Conservation (phyloP, 2,329 filamentous ascomycete species). For the Coniochaeta sp. region DNA sequence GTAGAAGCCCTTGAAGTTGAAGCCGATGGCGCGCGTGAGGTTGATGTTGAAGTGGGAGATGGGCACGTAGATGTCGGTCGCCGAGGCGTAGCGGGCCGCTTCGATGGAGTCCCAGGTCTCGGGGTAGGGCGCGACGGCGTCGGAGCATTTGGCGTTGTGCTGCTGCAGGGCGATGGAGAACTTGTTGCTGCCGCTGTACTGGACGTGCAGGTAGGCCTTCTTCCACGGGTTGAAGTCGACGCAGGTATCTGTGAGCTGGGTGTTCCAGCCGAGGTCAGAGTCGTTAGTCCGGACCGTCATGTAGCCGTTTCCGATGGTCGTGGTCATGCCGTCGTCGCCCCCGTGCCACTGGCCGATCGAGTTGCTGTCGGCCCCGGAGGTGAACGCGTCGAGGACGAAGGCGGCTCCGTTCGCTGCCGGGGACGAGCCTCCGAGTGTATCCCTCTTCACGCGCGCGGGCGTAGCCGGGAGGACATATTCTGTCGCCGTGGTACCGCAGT, state of each 20-base stretch:
- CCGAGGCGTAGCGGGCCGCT: slow-evolving; percentile 47
- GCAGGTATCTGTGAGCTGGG: slow-evolving; percentile 37
- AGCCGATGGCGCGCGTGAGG: slow-evolving; percentile 45
- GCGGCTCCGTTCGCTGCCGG: slow-evolving; percentile 24
- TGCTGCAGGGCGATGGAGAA: slow-evolving; percentile 62
- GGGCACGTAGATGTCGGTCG: slow-evolving; percentile 58
- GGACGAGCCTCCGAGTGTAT: slow-evolving; percentile 33
- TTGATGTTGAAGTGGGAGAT: slow-evolving; percentile 60
- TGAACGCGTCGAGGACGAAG: slow-evolving; percentile 57
- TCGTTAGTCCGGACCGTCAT: slow-evolving; percentile 52
- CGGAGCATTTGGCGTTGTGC: slow-evolving; percentile 55
- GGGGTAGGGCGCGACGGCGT: slow-evolving; percentile 49
- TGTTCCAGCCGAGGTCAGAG: slow-evolving; percentile 30
- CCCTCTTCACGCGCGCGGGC: slow-evolving; percentile 15
- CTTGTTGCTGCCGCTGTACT: slow-evolving; percentile 52
- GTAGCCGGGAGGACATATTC: slow-evolving; percentile 41
- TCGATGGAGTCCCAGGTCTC: slow-evolving; percentile 64
- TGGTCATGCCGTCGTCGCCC: slow-evolving; percentile 49
- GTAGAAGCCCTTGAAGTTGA: slow-evolving; percentile 61
- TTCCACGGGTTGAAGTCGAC: slow-evolving; percentile 47
- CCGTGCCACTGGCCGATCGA: slow-evolving; percentile 60
- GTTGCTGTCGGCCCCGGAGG: slow-evolving; percentile 39
- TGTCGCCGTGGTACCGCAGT: slow-evolving; percentile 43
- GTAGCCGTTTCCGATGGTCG: slow-evolving; percentile 42
- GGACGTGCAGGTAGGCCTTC: slow-evolving; percentile 56